Conservation (phyloP, 1,284 basidiomycete species). For the Tilletiopsis washingtonensis region DNA sequence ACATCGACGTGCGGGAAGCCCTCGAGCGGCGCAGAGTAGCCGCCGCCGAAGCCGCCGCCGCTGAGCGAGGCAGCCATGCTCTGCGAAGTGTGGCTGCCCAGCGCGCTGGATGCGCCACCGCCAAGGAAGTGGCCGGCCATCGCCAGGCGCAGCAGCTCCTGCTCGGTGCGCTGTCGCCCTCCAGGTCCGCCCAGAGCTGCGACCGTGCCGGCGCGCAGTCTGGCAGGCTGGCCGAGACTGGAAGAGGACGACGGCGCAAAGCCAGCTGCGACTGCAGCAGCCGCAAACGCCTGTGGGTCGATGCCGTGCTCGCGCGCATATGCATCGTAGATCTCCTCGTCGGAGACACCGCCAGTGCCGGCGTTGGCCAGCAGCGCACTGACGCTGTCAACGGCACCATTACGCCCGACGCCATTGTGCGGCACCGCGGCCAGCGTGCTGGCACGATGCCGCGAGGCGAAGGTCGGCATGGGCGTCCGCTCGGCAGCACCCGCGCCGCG, state of each 20-base stretch:
- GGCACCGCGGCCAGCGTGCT: conserved; percentile 5
- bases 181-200: conserved; percentile 38
- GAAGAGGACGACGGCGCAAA: not conserved
- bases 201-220: conserved; percentile 36
- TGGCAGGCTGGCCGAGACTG: not conserved
- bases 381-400: not conserved
- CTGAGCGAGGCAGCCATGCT: not conserved
- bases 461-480: not conserved
- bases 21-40: conserved; percentile 1
- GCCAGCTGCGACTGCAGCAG: conserved; percentile 4
- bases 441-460: not conserved
- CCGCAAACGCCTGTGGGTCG: conserved; percentile 5
- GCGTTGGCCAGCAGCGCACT: not conserved
- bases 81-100: not conserved
- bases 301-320: conserved; percentile 8
- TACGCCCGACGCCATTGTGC: not conserved
- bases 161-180: conserved; percentile 30
- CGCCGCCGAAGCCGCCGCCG: not conserved
- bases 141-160: conserved; percentile 22
- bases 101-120: not conserved
- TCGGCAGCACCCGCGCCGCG: too few relatives aligned
- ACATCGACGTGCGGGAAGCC: conserved; percentile 5
- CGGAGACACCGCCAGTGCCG: not conserved
- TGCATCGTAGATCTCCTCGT: conserved; percentile 7
- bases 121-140: not conserved